phyloP scores from a whole-genome alignment of 805 yeast species.

The Kluyveromyces nonfermentans region DNA sequence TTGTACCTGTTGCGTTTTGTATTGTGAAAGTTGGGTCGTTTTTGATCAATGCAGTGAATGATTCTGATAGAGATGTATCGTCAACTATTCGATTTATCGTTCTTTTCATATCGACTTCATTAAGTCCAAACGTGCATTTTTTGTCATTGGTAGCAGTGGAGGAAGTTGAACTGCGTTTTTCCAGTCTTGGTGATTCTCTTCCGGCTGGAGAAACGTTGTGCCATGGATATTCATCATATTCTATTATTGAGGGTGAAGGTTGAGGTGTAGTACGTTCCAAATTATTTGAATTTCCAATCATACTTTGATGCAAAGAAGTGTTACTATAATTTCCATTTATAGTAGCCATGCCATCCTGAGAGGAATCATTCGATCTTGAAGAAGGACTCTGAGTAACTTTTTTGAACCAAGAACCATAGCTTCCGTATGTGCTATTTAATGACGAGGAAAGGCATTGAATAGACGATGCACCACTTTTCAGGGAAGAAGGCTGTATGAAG shows the following conservation, averaged over 20 bases:
- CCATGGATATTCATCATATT: constrained; percentile 38
- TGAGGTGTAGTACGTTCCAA: constrained; percentile 23
- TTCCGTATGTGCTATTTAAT: constrained; percentile 26
- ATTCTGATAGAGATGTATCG: constrained; percentile 20
- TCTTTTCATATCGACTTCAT: constrained; percentile 12
- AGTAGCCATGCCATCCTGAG: constrained; percentile 18
- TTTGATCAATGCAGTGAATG: constrained; percentile 13
- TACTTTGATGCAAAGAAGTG: constrained; percentile 17
- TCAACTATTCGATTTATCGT: constrained; percentile 13
- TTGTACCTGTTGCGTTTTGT: neutral
- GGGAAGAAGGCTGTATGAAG: constrained; percentile 29
- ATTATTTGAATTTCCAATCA: constrained; percentile 9
- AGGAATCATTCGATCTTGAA: constrained; percentile 14
- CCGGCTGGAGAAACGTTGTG: constrained; percentile 14
- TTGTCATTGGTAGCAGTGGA: constrained; percentile 1
- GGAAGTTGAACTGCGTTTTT: constrained; percentile 2
- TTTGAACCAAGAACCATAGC: constrained; percentile 29
- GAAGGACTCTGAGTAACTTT: constrained; percentile 21
- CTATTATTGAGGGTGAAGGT: constrained; percentile 29
- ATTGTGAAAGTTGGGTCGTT: neutral
- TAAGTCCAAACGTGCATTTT: neutral
- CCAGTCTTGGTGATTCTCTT: constrained; percentile 18
- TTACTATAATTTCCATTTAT: constrained; percentile 22
- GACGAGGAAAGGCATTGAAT: constrained; percentile 33
- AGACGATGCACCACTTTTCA: constrained; percentile 31